Percentiles rank a stretch among this genome's conserved stretches.
These are phyloP conservation scores for Arthrobotrys pseudoclavata DNA, from an alignment of 2,329 filamentous ascomycete genomes.

Conservation along the genomic window DNA sequence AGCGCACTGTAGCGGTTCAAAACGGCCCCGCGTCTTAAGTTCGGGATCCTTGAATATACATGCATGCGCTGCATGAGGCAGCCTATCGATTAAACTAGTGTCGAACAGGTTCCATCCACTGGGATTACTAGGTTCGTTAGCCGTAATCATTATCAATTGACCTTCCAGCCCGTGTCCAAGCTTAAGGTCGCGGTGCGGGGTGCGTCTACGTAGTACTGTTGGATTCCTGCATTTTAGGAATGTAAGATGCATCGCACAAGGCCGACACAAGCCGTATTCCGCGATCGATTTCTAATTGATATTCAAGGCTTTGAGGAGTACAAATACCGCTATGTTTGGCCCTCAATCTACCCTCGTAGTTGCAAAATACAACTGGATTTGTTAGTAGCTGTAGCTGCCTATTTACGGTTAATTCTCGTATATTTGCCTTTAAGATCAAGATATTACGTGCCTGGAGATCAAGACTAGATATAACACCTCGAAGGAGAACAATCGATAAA, in stretches of 20 bases:
- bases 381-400: not conserved
- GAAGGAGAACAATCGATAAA: not conserved
- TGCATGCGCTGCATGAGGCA: not conserved
- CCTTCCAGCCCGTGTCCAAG: not conserved
- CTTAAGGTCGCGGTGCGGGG: not conserved
- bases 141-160: slow-evolving; percentile 6
- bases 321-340: not conserved
- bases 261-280: slow-evolving; percentile 20
- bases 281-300: not conserved
- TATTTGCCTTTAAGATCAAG: no score
- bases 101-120: not conserved
- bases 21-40: slow-evolving; percentile 9
- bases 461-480: not conserved
- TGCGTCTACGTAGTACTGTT: not conserved
- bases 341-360: not conserved
- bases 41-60: slow-evolving; percentile 1
- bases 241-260: slow-evolving; percentile 2
- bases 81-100: not conserved
- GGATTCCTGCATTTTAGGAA: not conserved
- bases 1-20: slow-evolving; percentile 2
- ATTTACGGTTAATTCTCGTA: no score
- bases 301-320: not conserved
- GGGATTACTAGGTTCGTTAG: not conserved
- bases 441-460: no score
- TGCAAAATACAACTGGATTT: not conserved